Conservation (phyloP, 345 rosid genomes). For the Gossypium stocksii region DNA sequence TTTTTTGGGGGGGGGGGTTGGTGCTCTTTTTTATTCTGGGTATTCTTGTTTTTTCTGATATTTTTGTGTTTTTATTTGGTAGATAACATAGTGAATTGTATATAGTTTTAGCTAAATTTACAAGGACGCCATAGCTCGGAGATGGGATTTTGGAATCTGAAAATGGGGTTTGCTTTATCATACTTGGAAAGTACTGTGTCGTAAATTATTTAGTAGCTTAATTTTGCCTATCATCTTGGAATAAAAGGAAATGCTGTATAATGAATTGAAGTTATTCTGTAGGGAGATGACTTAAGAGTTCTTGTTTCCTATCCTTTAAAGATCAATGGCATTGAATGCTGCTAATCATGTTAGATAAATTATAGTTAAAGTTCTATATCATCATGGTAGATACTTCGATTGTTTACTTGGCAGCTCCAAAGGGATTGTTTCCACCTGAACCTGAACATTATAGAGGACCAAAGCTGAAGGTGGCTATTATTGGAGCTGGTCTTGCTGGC, state of each 20-base stretch:
- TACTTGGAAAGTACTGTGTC: background rate
- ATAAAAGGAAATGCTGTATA: background rate
- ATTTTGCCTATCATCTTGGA: conserved; percentile 5
- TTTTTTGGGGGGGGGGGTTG: too few relatives aligned
- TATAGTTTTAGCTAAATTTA: background rate
- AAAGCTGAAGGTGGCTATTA: conserved; percentile 90
- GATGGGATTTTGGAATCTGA: background rate
- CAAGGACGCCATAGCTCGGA: background rate
- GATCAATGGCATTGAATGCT: conserved; percentile 8
- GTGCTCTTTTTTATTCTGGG: conserved; percentile 22
- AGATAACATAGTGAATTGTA: background rate
- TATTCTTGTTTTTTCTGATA: conserved; percentile 2
- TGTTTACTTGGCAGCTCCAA: conserved; percentile 69
- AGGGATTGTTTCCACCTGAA: conserved; percentile 91
- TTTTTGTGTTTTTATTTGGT: background rate
- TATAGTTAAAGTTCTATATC: background rate
- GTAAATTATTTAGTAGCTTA: background rate
- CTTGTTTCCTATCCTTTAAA: background rate
- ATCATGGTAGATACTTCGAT: conserved; percentile 10
- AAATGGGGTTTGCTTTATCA: background rate
- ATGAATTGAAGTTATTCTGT: background rate
- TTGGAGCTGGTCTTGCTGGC: conserved; percentile 99
- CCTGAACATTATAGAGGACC: conserved; percentile 90
- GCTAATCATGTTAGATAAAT: background rate
- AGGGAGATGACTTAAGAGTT: background rate